Percentiles rank a stretch among this genome's conserved stretches.
phyloP scores from a whole-genome alignment of 768 basidiomycete species.

The Infundibulicybe gibba region DNA sequence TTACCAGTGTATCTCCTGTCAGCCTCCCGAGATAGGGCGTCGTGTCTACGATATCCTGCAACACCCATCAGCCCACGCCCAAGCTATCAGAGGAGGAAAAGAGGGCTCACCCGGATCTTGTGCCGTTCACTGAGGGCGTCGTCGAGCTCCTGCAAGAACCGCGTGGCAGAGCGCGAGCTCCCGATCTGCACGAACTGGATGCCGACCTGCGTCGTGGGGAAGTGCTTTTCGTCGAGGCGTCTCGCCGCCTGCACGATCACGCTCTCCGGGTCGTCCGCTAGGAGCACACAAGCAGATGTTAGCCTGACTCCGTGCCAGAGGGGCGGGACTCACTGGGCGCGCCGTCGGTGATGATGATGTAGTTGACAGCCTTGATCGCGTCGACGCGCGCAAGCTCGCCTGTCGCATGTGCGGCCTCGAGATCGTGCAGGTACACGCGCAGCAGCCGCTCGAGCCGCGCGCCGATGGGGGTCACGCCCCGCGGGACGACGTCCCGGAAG shows the following conservation, averaged over 20 bases:
- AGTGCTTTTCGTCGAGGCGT: constrained; percentile 47
- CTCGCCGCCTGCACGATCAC: constrained; percentile 44
- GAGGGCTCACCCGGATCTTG: constrained; percentile 37
- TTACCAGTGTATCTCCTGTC: constrained; percentile 47
- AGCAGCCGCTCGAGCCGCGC: constrained; percentile 28
- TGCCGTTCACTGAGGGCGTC: constrained; percentile 42
- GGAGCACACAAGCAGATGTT: not conserved
- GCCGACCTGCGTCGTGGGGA: constrained; percentile 56
- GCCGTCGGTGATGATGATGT: constrained; percentile 64
- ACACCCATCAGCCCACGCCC: too few relatives aligned
- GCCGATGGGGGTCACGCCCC: constrained; percentile 42
- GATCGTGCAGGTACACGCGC: constrained; percentile 18
- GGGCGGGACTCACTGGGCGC: constrained; percentile 44
- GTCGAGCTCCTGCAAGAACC: constrained; percentile 52
- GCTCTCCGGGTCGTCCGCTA: constrained; percentile 49
- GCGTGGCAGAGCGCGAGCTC: constrained; percentile 30
- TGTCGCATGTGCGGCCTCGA: constrained; percentile 23
- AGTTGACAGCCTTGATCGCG: constrained; percentile 52
- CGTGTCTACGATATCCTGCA: constrained; percentile 70
- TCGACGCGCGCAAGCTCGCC: constrained; percentile 15
- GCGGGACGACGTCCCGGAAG: constrained; percentile 40
- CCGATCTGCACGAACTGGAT: constrained; percentile 78
- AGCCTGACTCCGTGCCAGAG: not conserved
- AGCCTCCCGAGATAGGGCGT: constrained; percentile 47
- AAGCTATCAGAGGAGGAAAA: not conserved